Base-by-base conservation (phyloP, 148 eudicot genomes). In the Nyssa sinensis region DNA sequence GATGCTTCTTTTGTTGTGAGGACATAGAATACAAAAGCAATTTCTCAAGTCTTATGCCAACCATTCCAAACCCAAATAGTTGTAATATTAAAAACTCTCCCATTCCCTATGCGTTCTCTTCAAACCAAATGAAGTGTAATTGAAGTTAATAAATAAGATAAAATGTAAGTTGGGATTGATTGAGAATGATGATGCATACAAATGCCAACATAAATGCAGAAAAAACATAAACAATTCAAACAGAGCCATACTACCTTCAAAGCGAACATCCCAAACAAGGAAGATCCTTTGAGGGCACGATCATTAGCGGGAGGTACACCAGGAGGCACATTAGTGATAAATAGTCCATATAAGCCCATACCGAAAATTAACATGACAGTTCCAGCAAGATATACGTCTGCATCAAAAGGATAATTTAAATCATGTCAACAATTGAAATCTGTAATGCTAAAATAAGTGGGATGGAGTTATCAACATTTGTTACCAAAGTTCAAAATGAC, bases 381-480 rank as follows among this genome's bases (percentile, higher is more conserved):
- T 53, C 97, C 98, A 58, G 97, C 98, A 80, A 95, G 94, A 83
- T 95, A 95, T 28, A 95, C 97, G 85, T 95, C 98, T 95, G 96
- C 84, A 83, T 62, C 2, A 37, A 80, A 27, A 34, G 4, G 17
- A 41, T 29, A 27, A 67, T 37, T 68, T 53, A n/a, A 53, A 78
- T 72, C 35, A 70, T 23, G 62, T 28, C 55, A 73, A 59, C 30
- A 73, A 31, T 34, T 62, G 11, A 29, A 58, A 74, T 28, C 24
- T 14, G n/a, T 21, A 14, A 8, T 34, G 53, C 5, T 23, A 34
- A 14, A 31, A 21, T 17, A 17, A 51, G 3, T 32, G 25, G 35
- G 17, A 1, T 19, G 64, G 64, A 57, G 21, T 5, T 32, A 70
- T n/a, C 8, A 58, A 37, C 24, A 35, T 7, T 25, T 41, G 7